These are phyloP conservation scores for Prunella vulgaris DNA, from an alignment of 257 asterid genomes.

Conservation along the genomic window DNA sequence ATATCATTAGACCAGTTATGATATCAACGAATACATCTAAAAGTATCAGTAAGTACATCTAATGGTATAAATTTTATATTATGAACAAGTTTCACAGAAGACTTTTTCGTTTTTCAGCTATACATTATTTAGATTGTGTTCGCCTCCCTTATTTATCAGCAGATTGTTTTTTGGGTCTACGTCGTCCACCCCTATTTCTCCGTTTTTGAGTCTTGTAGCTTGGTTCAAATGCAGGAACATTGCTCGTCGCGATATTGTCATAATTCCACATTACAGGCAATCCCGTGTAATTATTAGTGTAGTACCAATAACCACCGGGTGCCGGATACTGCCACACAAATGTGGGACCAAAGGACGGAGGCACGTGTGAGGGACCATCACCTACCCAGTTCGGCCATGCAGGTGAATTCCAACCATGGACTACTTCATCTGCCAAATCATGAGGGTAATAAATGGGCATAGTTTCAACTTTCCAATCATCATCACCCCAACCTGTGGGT, in stretches of 20 bases:
- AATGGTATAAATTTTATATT: no score
- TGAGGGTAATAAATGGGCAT: neutral
- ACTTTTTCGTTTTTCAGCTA: no score
- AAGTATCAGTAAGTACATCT: no score
- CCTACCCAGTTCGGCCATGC: no score
- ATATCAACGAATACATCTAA: no score
- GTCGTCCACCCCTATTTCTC: slow-evolving; percentile 11
- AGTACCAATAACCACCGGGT: slow-evolving; percentile 21
- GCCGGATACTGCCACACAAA: neutral
- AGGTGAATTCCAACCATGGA: neutral
- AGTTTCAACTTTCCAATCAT: slow-evolving; percentile 18
- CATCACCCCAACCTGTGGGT: slow-evolving; percentile 62
- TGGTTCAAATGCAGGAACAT: slow-evolving; percentile 15
- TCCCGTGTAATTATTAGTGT: neutral
- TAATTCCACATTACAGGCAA: slow-evolving; percentile 14
- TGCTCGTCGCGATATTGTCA: neutral
- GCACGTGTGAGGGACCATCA: neutral
- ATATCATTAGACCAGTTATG: no score
- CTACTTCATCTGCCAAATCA: no score
- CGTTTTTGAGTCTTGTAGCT: neutral
- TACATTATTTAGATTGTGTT: neutral
- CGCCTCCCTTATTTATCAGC: slow-evolving; percentile 14
- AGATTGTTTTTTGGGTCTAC: neutral
- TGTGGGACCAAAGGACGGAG: neutral
- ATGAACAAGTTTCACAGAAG: no score